Base-by-base conservation (phyloP, 2,329 filamentous ascomycete species). In the Ceratocystis lukuohia region DNA sequence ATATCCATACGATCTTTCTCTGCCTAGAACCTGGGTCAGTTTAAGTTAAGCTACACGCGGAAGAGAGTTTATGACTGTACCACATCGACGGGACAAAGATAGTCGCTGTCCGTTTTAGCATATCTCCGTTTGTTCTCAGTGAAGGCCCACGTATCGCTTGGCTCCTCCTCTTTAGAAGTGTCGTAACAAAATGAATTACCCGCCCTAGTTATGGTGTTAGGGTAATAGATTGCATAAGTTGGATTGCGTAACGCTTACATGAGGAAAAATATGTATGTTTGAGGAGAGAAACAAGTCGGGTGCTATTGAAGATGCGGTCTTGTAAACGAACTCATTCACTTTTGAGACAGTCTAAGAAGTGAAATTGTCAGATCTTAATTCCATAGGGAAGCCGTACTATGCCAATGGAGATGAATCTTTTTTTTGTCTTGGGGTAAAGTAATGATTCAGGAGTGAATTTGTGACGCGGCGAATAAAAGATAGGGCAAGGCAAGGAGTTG, bases 1-100 rank as follows among this genome's bases (percentile, higher is more conserved):
- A 93, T 87, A 72, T 95, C 90, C 72, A 93, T 81, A 70, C 89
- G 84, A 73, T 91, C 88, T 72, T 86, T 83, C 74, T 94, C 90
- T 69, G 80, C 78, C 82, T 89, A 73, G 61, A 65, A 4, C 20
- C 67, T 72, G 69, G 28, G 25, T 30, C 17, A 15, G 25, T 50
- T 64, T 1, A 46, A 37, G 50, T 53, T 50, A 30, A 5, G 63
- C 8, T 46, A 25, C 41, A 53, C 8, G 56, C 7, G 45, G 53
- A 4, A 50, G 10, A n/a, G 28, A 67, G 79, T n/a, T 45, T 3
- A 17, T 44, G 8, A 15, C 53, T 59, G 75, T 77, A 88, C 86
- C 76, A 88, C 84, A 74, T 94, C 90, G 74, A 88, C 88, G 25
- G 90, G 90, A 69, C 88, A 84, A 76, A 89, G 80, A 74, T 93